Conservation (phyloP, 2,329 filamentous ascomycete genomes). For the Diaporthe capsici region DNA sequence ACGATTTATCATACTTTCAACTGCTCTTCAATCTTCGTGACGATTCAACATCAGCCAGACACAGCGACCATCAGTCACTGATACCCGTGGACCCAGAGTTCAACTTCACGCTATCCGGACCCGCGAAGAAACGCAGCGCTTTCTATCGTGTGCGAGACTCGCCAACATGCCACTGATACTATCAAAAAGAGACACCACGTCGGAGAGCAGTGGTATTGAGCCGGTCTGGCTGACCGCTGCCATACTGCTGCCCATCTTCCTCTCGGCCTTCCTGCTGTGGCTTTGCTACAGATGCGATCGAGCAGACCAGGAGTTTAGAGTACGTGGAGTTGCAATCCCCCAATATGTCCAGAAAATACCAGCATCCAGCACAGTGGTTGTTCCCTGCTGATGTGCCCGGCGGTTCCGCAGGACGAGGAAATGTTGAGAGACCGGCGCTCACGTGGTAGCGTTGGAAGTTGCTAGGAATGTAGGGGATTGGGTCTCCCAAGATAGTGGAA, state of each 20-base stretch:
- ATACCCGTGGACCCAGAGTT: too few relatives aligned
- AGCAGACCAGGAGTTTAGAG: neutral
- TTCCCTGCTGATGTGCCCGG: neutral
- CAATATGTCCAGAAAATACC: too few relatives aligned
- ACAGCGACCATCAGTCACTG: neutral
- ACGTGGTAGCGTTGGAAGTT: neutral
- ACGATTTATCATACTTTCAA: too few relatives aligned
- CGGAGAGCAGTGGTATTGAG: slow-evolving; percentile 25
- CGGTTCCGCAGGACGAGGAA: neutral
- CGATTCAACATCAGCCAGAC: too few relatives aligned
- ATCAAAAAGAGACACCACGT: slow-evolving; percentile 15
- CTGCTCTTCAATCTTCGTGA: too few relatives aligned
- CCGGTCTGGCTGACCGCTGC: slow-evolving; percentile 36
- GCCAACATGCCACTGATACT: slow-evolving; percentile 11
- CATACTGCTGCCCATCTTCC: slow-evolving; percentile 21
- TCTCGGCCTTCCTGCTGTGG: slow-evolving; percentile 22
- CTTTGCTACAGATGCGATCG: slow-evolving; percentile 23
- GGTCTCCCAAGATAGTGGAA: neutral
- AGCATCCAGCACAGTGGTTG: too few relatives aligned
- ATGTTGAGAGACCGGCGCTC: neutral
- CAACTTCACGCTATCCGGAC: neutral
- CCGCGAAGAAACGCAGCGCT: neutral
- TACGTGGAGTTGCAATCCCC: neutral
- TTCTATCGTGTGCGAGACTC: neutral
- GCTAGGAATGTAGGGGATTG: neutral